phyloP scores from a whole-genome alignment of 257 asterid genomes.

The Marsdenia floribunda region DNA sequence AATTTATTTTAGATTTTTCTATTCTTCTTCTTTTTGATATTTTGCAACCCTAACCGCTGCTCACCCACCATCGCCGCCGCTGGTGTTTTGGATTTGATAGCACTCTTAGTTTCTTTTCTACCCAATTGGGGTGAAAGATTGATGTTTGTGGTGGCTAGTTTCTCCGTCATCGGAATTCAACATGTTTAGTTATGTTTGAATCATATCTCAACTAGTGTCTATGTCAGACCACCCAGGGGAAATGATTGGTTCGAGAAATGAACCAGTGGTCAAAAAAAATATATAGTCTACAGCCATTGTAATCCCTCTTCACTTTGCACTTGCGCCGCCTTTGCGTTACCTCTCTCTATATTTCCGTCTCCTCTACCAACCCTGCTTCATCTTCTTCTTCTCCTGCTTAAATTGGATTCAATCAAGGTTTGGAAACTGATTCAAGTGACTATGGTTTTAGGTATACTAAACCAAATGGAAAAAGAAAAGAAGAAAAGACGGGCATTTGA shows the following conservation, averaged over 20 bases:
- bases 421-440: neutral
- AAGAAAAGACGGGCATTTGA: conserved; percentile 33
- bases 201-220: conserved; percentile 64
- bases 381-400: neutral
- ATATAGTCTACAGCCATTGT: neutral
- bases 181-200: conserved; percentile 77
- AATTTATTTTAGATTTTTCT: too few species aligned
- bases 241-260: conserved; percentile 92
- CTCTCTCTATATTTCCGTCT: too few species aligned
- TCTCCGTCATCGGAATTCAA: conserved; percentile 56
- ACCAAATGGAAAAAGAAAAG: conserved; percentile 14
- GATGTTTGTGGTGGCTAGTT: conserved; percentile 54
- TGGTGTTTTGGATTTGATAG: conserved; percentile 85
- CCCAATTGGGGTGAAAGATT: conserved; percentile 62
- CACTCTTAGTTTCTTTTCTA: conserved; percentile 57
- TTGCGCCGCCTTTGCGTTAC: neutral
- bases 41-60: too few species aligned
- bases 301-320: too few species aligned
- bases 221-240: conserved; percentile 63
- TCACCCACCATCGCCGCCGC: too few species aligned
- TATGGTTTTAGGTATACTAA: conserved; percentile 21
- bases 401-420: neutral
- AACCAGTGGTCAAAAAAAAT: too few species aligned
- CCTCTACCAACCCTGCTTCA: neutral
- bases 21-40: too few species aligned